A percentile compares a stretch with the other conserved stretches of the same genome.
Evolutionary conservation across 1,139 yeast genomes (phyloP).

Genomic region (Meyerozyma guilliermondii): DNA sequence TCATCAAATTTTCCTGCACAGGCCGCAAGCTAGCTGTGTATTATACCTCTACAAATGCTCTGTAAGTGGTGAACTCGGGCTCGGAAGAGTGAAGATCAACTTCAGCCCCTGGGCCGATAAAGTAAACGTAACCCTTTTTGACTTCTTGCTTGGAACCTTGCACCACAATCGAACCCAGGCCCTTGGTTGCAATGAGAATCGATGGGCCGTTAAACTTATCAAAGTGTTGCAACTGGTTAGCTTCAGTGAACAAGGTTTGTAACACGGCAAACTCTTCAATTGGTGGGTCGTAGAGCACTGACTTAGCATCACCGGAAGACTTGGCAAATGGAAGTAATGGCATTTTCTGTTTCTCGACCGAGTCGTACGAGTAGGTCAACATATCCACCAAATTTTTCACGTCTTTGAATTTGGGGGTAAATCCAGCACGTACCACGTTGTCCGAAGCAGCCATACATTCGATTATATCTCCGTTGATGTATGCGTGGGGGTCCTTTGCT

Average conservation of each 20-base stretch:
- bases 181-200: conserved; percentile 77
- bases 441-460: conserved; percentile 99
- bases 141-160: conserved; percentile 41
- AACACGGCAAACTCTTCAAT: conserved; percentile 92
- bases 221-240: conserved; percentile 43
- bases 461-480: conserved; percentile 92
- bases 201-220: conserved; percentile 81
- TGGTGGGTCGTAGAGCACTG: conserved; percentile 86
- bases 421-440: conserved; percentile 96
- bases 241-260: conserved; percentile 54
- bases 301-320: conserved; percentile 62
- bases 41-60: conserved; percentile 78
- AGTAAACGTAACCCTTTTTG: conserved; percentile 72
- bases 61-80: conserved; percentile 62
- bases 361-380: conserved; percentile 85
- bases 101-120: conserved; percentile 73
- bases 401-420: conserved; percentile 97
- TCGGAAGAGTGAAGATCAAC: conserved; percentile 52
- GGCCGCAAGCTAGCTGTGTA: conserved; percentile 1
- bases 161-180: conserved; percentile 56
- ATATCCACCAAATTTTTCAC: conserved; percentile 82
- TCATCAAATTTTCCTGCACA: background rate
- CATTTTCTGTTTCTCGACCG: conserved; percentile 93
- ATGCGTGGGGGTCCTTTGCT: conserved; percentile 98
- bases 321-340: conserved; percentile 57